Evolutionary conservation across 345 rosid genomes (phyloP), one percentile per base, ranked within the genome.

Genomic region (Rhodomyrtus tomentosa): DNA sequence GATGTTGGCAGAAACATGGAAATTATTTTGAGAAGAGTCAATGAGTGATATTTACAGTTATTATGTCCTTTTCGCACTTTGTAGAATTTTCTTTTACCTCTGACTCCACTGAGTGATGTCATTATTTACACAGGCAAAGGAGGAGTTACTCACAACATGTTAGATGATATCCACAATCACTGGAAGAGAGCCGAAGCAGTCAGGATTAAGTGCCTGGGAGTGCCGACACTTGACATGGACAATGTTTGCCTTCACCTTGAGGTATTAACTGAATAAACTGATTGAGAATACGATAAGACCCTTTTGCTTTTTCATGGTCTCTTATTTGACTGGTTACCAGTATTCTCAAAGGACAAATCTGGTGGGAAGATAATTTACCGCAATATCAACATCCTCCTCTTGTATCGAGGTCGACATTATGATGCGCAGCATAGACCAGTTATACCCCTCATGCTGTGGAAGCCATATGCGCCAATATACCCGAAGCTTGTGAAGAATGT

Each of bases 141-240:
- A 7, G 98, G 99, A 85, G 96, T 95, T 27, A 95, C 98, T 56
- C 99, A 95, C 91, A 96, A 95, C 91, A 91, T 93, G 96, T 91
- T 96, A 83, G 99, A 93, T 90, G 99, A 96, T 72, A 93, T 96
- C 73, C 96, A 95, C 85, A 93, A 93, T 83, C 98, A 96, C 82
- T 96, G 99, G 99, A 94, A 91, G 90, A 91, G 87, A 85, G 96
- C 98, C 0, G 96, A 95, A 86, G 99, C 98, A 36, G 94, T 93
- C 85, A 95, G 99, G 91, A 94, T 96, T 82, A 94, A 96, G 90
- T 95, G 98, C 85, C 90, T 95, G 90, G 99, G 98, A 82, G 98
- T 93, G 84, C 98, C 96, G 52, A 95, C 98, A 45, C 94, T 95
- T 85, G 98, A 95, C 87, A 95, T 96, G 98, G 98, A 93, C 90